Evolutionary conservation across 2,329 filamentous ascomycete species (phyloP).

Genomic region (Boeremia exigua): DNA sequence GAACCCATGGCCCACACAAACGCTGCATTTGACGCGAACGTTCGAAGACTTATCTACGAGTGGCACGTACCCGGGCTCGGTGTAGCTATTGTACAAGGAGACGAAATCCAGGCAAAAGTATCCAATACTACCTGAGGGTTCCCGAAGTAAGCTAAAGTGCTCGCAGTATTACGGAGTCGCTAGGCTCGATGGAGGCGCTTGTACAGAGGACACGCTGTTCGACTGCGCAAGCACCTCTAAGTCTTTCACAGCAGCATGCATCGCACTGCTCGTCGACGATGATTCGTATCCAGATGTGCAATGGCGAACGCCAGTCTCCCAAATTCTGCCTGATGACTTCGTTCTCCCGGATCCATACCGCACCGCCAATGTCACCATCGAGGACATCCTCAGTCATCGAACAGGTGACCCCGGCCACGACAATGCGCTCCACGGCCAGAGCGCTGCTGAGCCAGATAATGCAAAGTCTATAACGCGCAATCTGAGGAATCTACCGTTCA

Average conservation of each 20-base stretch:
- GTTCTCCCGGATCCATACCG: conserved; percentile 55
- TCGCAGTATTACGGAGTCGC: conserved; percentile 43
- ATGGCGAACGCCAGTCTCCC: conserved; percentile 57
- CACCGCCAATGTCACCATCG: conserved; percentile 59
- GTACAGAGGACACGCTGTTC: conserved; percentile 56
- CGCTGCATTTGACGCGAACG: conserved; percentile 3
- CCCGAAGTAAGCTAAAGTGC: conserved; percentile 21
- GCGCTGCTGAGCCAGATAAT: conserved; percentile 15
- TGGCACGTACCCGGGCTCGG: conserved; percentile 60
- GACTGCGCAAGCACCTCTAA: conserved; percentile 65
- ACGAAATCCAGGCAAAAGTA: conserved; percentile 50
- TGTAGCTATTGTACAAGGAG: conserved; percentile 56
- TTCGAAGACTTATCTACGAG: conserved; percentile 42
- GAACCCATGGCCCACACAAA: conserved; percentile 1
- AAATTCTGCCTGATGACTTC: conserved; percentile 60
- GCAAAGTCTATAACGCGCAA: conserved; percentile 24
- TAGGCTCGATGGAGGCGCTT: conserved; percentile 38
- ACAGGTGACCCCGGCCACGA: conserved; percentile 54
- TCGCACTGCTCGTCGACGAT: conserved; percentile 58
- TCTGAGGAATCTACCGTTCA: conserved; percentile 54
- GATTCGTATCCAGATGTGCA: conserved; percentile 47
- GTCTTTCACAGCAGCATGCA: conserved; percentile 58
- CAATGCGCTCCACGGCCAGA: conserved; percentile 17
- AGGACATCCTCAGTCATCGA: conserved; percentile 62
- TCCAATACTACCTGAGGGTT: not conserved